Base-by-base conservation (phyloP, 2,329 filamentous ascomycete genomes). In the Colletotrichum chlorophyti region DNA sequence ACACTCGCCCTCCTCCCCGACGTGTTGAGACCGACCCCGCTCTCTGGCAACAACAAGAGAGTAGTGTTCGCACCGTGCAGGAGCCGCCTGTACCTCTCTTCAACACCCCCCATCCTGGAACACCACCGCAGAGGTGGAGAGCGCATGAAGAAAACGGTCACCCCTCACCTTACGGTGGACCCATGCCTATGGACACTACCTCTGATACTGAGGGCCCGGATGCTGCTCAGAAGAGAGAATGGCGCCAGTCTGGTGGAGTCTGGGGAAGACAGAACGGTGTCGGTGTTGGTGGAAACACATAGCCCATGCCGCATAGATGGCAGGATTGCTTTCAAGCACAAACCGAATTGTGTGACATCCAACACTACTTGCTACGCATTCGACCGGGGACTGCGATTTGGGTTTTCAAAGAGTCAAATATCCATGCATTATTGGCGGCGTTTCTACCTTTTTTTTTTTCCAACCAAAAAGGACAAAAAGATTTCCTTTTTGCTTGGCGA, bases 11-110 rank as follows among this genome's bases (percentile, higher is more conserved):
- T 27, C 78, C 79, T 58, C 86, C 77, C 69, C 77, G 82, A 51
- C 76, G 90, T 55, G 91, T 97, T 49, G 93, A 97, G 70, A 91
- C 90, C n/a, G 94, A 98, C 69, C 91, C 91, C 5, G 84, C 90
- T 19, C 83, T 91, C 5, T 92, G 89, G 87, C 89, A 92, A 68
- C 89, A 92, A 67, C 90, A 91, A 69, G 93, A 96, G 73, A 89
- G 86, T 64, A 93, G 90, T 45, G 92, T 94, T 35, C 86, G 93
- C 45, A 90, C 93, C 57, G 86, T 96, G 29, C 83, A 87, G 65
- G 85, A 88, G 14, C 78, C 83, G n/a, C 71, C 77, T 11, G 50
- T 60, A 21, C 43, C 52, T 27, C 31, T 34, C 32, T 75, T 73
- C 42, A 71, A 71, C 29, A 70, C 66, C 23, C 61, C 64, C n/a